A percentile compares a stretch with the other conserved stretches of the same genome.
phyloP scores from a whole-genome alignment of 2,329 filamentous ascomycete genomes.

The Epichloe hybrida region DNA sequence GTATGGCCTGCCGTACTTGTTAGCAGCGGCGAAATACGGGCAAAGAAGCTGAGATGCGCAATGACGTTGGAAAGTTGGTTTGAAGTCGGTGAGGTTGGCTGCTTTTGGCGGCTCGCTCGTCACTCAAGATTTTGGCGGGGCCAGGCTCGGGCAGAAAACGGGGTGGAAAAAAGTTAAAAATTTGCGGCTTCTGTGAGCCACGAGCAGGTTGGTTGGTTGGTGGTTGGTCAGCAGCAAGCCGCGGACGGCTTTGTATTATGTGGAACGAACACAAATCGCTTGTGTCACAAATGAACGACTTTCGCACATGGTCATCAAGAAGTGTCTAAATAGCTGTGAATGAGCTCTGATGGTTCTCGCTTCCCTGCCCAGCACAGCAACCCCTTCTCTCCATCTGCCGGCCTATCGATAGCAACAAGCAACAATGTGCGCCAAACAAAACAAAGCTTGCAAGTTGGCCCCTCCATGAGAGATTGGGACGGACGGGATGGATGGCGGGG shows the following conservation, averaged over 20 bases:
- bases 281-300: no score
- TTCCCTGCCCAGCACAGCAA: no score
- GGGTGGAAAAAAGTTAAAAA: constrained; percentile 5
- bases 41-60: not conserved
- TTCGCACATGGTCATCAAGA: no score
- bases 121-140: constrained; percentile 4
- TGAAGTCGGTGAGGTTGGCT: not conserved
- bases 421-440: constrained; percentile 1
- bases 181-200: not conserved
- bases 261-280: not conserved
- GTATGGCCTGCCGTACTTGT: not conserved
- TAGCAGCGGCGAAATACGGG: not conserved
- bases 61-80: not conserved
- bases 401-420: not conserved
- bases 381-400: not conserved
- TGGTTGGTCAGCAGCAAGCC: not conserved
- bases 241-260: not conserved
- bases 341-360: no score
- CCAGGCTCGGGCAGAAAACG: constrained; percentile 1
- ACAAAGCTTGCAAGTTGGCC: not conserved
- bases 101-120: not conserved
- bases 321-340: no score
- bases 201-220: not conserved
- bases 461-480: not conserved
- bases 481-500: not conserved